phyloP scores from a whole-genome alignment of 352 stramenopile species.

The Thraustochytrium striatum region DNA sequence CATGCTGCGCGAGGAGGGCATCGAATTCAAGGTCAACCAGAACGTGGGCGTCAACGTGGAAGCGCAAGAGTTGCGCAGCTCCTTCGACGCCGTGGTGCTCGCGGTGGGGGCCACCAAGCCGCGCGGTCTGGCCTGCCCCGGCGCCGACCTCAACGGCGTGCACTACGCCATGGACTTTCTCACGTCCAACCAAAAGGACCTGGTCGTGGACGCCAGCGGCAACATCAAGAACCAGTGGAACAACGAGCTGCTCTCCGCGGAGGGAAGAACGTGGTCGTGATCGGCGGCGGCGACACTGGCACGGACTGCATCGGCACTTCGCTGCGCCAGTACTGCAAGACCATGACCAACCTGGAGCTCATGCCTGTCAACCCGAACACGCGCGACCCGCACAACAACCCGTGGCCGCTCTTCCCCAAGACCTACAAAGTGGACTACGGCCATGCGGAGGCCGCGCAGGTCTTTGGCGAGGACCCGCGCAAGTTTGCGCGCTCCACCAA shows the following conservation, averaged over 20 bases:
- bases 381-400: constrained; percentile 75
- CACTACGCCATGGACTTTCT: constrained; percentile 96
- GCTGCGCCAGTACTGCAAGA: constrained; percentile 93
- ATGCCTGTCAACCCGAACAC: constrained; percentile 82
- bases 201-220: constrained; percentile 82
- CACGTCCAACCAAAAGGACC: constrained; percentile 95
- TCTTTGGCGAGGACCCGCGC: constrained; percentile 85
- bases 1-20: constrained; percentile 88
- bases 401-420: constrained; percentile 94
- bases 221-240: constrained; percentile 52
- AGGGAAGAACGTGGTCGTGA: constrained; percentile 97
- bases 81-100: constrained; percentile 87
- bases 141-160: constrained; percentile 83
- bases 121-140: constrained; percentile 79
- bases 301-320: constrained; percentile 97
- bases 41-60: constrained; percentile 74
- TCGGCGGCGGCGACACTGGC: constrained; percentile 88
- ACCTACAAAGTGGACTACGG: constrained; percentile 96
- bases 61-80: constrained; percentile 67
- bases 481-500: constrained; percentile 71
- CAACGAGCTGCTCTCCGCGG: constrained; percentile 85
- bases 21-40: constrained; percentile 86
- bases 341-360: constrained; percentile 92
- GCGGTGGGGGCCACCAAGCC: constrained; percentile 89
- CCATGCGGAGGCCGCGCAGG: constrained; percentile 81